Evolutionary conservation across 2,329 filamentous ascomycete genomes (phyloP), one percentile per base, ranked within the genome.

Genomic region (Alternaria novae-zelandiae): DNA sequence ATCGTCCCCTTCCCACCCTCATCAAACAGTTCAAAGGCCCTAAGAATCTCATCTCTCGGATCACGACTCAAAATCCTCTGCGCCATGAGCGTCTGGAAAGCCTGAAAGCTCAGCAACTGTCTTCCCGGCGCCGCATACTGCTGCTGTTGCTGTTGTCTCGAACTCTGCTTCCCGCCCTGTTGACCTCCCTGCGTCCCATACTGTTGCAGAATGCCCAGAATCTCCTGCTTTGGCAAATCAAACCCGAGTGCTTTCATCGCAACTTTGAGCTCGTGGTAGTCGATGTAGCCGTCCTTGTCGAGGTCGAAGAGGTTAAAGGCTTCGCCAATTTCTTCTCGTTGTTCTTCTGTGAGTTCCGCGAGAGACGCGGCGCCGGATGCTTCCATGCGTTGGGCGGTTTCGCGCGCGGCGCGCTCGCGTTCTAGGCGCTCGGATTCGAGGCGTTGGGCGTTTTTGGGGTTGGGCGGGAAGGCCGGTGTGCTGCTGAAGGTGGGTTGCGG

Each of bases 261-360:
- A 82, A 98, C 96, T 81, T 96, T 95, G 79, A 98, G 92, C 83
- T 99, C 96, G 83, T 98, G 96, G 85, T 97, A 98, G 84, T 98
- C 95, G 77, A 99, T 93, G 81, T 92, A 90, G 50, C 90, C 88
- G 83, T 98, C 94, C 80, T 96, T 95, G 85, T 98, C 95, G 76
- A 97, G 91, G 80, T 98, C 96, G 86, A 99, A 98, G 69, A 98
- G 89, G 66, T 90, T 90, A 82, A 98, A 98, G 91, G 95, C 94
- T 85, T 97, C 94, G 78, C 93, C 93, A 68, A 97, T 95, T 80
- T 97, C 94, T 75, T 96, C 93, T 69, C 91, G 87, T 79, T 97
- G 94, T 81, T 97, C 94, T 75, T 97, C 94, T 20, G 89, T 90
- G 70, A 98, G 80, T 46, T 85, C 81, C 54, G 83, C 85, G 51